Conservation (phyloP, 2,329 filamentous ascomycete genomes). For the Aspergillus bombycis region DNA sequence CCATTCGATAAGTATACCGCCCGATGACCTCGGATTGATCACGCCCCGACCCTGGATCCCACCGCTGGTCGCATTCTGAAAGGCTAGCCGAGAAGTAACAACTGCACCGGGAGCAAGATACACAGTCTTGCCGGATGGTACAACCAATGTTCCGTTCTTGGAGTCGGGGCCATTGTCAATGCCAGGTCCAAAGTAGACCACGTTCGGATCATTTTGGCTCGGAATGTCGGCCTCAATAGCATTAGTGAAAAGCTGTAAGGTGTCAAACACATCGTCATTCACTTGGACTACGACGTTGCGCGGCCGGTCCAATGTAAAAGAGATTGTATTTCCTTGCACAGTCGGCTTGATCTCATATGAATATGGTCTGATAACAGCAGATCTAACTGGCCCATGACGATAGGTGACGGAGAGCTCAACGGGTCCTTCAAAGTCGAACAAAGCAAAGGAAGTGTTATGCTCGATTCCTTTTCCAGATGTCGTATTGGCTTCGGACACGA, state of each 20-base stretch:
- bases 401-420: not conserved
- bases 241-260: constrained; percentile 7
- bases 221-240: not conserved
- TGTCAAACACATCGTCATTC: constrained; percentile 7
- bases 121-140: not conserved
- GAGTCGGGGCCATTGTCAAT: not conserved
- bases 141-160: not conserved
- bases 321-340: not conserved
- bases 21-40: not conserved
- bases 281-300: constrained; percentile 9
- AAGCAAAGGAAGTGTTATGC: not conserved
- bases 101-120: not conserved
- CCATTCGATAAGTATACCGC: constrained; percentile 5
- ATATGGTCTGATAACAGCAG: constrained; percentile 2
- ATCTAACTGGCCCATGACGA: not conserved
- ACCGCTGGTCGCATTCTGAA: constrained; percentile 6
- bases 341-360: not conserved
- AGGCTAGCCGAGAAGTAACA: not conserved
- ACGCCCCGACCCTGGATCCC: constrained; percentile 3
- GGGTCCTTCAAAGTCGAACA: constrained; percentile 8
- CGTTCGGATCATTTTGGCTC: not conserved
- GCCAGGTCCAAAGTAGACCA: constrained; percentile 2
- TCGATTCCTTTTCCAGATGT: not conserved
- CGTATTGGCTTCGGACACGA: constrained; percentile 8
- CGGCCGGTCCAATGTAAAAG: not conserved